Evolutionary conservation across 306 rosid genomes (phyloP), one percentile per base, ranked within the genome.

Genomic region (Glycine tomentella): DNA sequence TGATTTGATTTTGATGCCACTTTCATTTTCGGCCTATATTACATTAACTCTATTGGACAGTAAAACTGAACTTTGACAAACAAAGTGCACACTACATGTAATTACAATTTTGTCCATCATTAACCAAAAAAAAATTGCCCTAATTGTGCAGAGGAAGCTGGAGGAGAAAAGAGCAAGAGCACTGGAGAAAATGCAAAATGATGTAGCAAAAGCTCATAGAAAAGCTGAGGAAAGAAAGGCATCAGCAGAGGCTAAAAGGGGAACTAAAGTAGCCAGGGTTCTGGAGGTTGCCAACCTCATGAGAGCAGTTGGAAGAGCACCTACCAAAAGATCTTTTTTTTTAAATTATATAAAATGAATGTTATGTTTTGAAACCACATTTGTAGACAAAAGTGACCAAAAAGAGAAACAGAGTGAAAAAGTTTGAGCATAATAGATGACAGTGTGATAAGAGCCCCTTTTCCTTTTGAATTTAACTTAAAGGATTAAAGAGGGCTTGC

Each of bases 281-380:
- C 83, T 93, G 46, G 98, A 95, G 83, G 79, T 93, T 55, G 88
- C 96, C 79, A 87, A 81, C 72, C 86, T 95, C 59, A 95, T 93
- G 99, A 91, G 90, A 87, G 97, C 97, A n/a, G 98, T 95, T 79
- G 98, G 99, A 76, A 91, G 95, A 83, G 84, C 95, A 69, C 99
- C 99, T 5, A 91, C 85, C 38, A 95, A 95, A 70, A 89, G 91
- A 69, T 93, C 99, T 74, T 89, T 95, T 91, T 91, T 95, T 95
- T 75, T 91, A 74, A 87, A 14, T 38, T 67, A 8, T 36, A 65
- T 3, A 36, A 14, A 52, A 61, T 9, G 31, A 64, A 67, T 67
- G 52, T 69, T 46, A 4, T 69, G 59, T 77, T 62, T 42, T 55
- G 53, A 51, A 75, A 56, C 9, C 56, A 45, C 69, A 53, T 77